phyloP scores from a whole-genome alignment of 176 grass and related monocot genomes.

The Eremochloa ophiuroides region DNA sequence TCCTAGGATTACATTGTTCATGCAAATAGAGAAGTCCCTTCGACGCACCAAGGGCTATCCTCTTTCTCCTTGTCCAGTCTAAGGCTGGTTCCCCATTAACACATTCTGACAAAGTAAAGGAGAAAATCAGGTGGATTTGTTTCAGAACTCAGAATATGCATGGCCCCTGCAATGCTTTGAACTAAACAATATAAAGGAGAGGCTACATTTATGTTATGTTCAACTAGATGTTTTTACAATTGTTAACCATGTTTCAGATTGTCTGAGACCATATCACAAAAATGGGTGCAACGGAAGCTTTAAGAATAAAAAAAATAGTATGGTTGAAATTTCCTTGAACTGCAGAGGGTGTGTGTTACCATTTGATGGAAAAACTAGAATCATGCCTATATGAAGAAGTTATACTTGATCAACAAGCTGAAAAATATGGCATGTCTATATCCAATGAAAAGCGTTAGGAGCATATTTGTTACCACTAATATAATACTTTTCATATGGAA shows the following conservation, averaged over 20 bases:
- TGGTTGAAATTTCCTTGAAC: not conserved
- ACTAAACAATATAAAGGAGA: not conserved
- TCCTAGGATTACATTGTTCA: slow-evolving; percentile 79
- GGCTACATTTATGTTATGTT: not conserved
- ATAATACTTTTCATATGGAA: not conserved
- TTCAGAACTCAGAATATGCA: not conserved
- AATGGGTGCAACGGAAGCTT: not conserved
- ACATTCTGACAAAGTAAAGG: slow-evolving; percentile 39
- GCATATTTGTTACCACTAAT: not conserved
- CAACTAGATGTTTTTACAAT: not conserved
- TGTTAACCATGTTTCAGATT: not conserved
- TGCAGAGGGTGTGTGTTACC: not conserved
- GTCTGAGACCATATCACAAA: not conserved
- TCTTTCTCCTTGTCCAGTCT: slow-evolving; percentile 78
- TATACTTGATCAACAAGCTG: not conserved
- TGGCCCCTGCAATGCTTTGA: not conserved
- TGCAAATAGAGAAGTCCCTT: slow-evolving; percentile 72
- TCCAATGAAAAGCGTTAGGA: not conserved
- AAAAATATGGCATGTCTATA: not conserved
- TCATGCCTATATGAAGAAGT: not conserved
- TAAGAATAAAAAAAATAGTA: not conserved
- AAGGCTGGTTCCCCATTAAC: slow-evolving; percentile 52
- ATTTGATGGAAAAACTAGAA: not conserved
- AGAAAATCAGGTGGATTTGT: slow-evolving; percentile 5
- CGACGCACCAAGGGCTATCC: slow-evolving; percentile 65